Base-by-base conservation (phyloP, 2,329 filamentous ascomycete species). In the Venturia aucupariae region DNA sequence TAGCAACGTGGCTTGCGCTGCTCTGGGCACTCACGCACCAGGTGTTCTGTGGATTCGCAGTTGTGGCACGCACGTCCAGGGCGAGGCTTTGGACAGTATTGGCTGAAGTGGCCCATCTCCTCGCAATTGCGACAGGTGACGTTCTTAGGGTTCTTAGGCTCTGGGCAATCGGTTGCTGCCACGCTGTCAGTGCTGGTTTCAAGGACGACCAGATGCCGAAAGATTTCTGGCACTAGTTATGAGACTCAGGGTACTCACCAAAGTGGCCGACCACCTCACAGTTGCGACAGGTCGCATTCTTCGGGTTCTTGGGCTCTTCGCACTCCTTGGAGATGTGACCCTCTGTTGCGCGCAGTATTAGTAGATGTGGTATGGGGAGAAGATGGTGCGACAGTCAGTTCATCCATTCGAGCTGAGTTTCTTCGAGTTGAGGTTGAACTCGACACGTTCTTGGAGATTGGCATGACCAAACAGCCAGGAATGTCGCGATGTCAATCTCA, bases 281-380 rank as follows among this genome's bases (percentile, higher is more conserved):
- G 72, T 90, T 90, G 72, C 82, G 84, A 81, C 87, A 90, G 86
- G 65, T 80, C 85, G 76, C 88, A 83, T 38, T 84, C 75, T 60
- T 87, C 75, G 64, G 74, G 72, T 65, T 76, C 32, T 51, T 42
- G 22, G 57, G 64, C 17, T 55, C 70, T 6, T 72, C 72, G 65
- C 61, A 63, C 15, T 65, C 64, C 32, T 46, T 51, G 30, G 61
- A 35, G 68, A 60, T 42, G 64, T 65, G 64, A 8, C 64, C 64
- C n/a, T 63, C 39, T 39, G 10, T 48, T 27, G 8, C n/a, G 22
- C n/a, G 68, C 60, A 32, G 63, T 75, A 68, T 71, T 81, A 78
- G 74, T 82, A 84, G 66, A 84, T 82, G 68, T 80, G 82, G 71
- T 81, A 84, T 32, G 42, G 6, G 89, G 70, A 10, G 42, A 4